A percentile compares a stretch with the other conserved stretches of the same genome.
These are phyloP conservation scores for Fusarium nurragi DNA, from an alignment of 2,329 filamentous ascomycete genomes.

Conservation along the genomic window DNA sequence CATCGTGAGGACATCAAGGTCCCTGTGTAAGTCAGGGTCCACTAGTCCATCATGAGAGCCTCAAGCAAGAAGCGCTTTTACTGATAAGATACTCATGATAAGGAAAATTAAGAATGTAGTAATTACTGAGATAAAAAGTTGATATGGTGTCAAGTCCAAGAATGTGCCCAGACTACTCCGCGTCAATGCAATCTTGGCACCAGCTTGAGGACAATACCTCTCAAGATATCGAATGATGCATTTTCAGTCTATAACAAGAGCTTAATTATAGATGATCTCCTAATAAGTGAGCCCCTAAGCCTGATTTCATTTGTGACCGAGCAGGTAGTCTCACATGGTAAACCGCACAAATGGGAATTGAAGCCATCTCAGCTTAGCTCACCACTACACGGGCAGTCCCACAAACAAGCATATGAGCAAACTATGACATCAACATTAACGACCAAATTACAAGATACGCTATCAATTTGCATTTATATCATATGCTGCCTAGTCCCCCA, in stretches of 20 bases:
- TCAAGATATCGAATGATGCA: not conserved
- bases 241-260: not conserved
- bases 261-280: not conserved
- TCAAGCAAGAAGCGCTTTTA: not conserved
- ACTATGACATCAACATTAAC: conserved; percentile 11
- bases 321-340: not conserved
- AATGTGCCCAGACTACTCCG: not conserved
- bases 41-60: conserved; percentile 15
- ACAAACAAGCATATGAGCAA: not conserved
- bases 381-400: not conserved
- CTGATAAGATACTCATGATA: not conserved
- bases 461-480: not conserved
- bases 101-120: not conserved
- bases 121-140: accelerated
- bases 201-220: not conserved
- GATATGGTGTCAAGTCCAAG: not conserved
- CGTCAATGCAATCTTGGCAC: not conserved
- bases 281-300: no score
- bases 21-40: conserved; percentile 5
- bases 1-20: conserved; percentile 40
- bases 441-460: not conserved
- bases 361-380: not conserved
- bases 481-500: not conserved
- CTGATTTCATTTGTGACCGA: not conserved
- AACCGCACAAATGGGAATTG: not conserved